Evolutionary conservation across 2,329 filamentous ascomycete species (phyloP), one percentile per base, ranked within the genome.

Genomic region (Lomentospora prolificans): DNA sequence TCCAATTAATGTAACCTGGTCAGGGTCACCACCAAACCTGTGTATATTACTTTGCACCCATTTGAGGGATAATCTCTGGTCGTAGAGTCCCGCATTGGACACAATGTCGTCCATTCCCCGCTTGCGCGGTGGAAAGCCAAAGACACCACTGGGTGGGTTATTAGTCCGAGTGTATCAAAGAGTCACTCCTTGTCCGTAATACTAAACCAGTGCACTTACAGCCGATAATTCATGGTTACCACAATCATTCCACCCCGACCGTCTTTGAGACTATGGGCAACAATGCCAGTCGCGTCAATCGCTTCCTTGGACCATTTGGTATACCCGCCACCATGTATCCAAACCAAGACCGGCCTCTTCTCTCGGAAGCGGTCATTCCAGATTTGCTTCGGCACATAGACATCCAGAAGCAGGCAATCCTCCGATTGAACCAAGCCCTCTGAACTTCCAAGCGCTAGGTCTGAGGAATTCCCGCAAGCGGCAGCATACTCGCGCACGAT

Each of bases 21-120:
- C 56, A 6, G 71, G 68, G 58, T 73, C 70, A 10, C 76, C 77
- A 17, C 76, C 76, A 55, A 80, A 80, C 12, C 68, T 67, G 6
- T 62, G 68, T 46, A 79, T 77, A 61, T 75, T 80, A 54, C 75
- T 74, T 53, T 74, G 72, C 36, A 80, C 64, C 77, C 77, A 80
- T 36, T 66, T 64, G 14, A 80, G 62, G 0, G 73, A 77, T 14
- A 77, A 59, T 2, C 75, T 67, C 64, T 80, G 76, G 60, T 80
- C 77, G 28, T 68, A 67, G 41, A 79, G 67, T 4, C 75, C 80
- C 5, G 76, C 63, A 60, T 82, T 83, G 3, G 74, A 70, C 39
- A 70, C 69, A 3, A 63, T 59, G 24, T 28, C 52, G 1, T 59
- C 61, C 50, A 70, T 70, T 6, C 76, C 65, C 33, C 70, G 65